These are phyloP conservation scores for Gossypioides kirkii DNA, from an alignment of 345 rosid species.

Conservation along the genomic window DNA sequence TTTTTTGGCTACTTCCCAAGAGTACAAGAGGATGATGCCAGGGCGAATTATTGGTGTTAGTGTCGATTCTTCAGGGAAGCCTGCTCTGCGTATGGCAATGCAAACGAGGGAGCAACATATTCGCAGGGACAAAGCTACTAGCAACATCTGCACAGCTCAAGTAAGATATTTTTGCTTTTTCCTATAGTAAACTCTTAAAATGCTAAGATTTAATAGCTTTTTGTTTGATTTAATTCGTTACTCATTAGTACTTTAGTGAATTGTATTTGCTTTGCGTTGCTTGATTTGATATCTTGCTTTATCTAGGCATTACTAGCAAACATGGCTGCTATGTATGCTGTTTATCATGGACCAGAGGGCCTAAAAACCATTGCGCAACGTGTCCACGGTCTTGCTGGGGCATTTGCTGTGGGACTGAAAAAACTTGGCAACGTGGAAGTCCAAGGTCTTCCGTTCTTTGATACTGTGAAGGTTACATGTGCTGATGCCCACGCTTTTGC, in stretches of 20 bases:
- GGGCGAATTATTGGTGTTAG: conserved; percentile 94
- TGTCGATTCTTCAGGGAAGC: conserved; percentile 90
- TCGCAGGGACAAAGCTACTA: conserved; percentile 97
- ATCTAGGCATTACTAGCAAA: conserved; percentile 92
- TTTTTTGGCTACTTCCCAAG: conserved; percentile 93
- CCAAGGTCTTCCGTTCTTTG: conserved; percentile 82
- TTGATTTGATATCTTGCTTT: conserved; percentile 22
- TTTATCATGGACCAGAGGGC: conserved; percentile 97
- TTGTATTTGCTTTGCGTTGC: conserved; percentile 3
- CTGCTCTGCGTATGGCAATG: conserved; percentile 97
- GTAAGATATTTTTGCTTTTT: conserved; percentile 38
- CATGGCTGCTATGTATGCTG: conserved; percentile 97
- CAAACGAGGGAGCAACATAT: conserved; percentile 99
- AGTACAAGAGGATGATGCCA: conserved; percentile 98
- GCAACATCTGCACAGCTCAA: conserved; percentile 99
- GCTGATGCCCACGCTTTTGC: conserved; percentile 78
- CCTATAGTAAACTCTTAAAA: not conserved
- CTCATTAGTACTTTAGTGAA: not conserved
- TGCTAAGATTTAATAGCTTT: not conserved
- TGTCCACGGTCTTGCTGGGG: conserved; percentile 95
- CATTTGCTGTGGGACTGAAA: conserved; percentile 75
- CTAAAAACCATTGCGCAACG: conserved; percentile 74
- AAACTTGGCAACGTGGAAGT: conserved; percentile 85
- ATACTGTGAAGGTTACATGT: conserved; percentile 85
- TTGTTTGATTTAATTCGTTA: not conserved